Base-by-base conservation (phyloP, 2,329 filamentous ascomycete genomes). In the Claviceps maximensis region DNA sequence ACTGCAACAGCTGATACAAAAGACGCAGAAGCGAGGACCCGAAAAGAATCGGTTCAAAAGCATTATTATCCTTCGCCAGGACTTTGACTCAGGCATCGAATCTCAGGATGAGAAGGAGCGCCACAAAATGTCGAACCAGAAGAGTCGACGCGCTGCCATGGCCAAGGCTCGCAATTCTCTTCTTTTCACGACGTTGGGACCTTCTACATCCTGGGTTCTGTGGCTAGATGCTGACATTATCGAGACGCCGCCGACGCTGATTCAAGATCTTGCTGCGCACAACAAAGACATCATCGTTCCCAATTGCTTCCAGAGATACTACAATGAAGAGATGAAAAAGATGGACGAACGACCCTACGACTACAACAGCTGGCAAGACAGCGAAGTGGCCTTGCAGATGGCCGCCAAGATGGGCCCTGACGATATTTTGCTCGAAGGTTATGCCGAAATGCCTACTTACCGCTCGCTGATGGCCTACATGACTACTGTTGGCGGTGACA, bases 361-460 rank as follows among this genome's bases (percentile, higher is more conserved):
- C 71, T 97, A 84, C 76, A 98, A 98, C 73, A 95, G 87, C 66
- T 98, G 93, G 93, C 83, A 91, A 63, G 93, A 98, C 65, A 95
- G 87, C 64, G 78, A 84, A 1, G 84, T 78, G 2, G 91, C 93
- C 1, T 78, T 84, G 63, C 77, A 86, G 38, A 72, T 98, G 57
- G 90, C 80, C 2, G 72, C 77, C 12, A 82, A 82, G 62, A 90
- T 98, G 89, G 87, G 82, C 0, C 84, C 84, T 0, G 91, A 98
- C 61, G 93, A 98, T 48, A 89, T 98, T 58, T 71, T 98, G 50
- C 74, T 97, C 4, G 93, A 98, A 69, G 93, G 93, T 7, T 98
- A 98, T 64, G 80, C 80, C 0, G 89, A 96, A 63, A 87, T 97
- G 79, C 82, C 91, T 8, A 98, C 93, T 2, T 97, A 94, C 67